Conservation (phyloP, 768 basidiomycete genomes). For the Brasilioporus rufonigricans region DNA sequence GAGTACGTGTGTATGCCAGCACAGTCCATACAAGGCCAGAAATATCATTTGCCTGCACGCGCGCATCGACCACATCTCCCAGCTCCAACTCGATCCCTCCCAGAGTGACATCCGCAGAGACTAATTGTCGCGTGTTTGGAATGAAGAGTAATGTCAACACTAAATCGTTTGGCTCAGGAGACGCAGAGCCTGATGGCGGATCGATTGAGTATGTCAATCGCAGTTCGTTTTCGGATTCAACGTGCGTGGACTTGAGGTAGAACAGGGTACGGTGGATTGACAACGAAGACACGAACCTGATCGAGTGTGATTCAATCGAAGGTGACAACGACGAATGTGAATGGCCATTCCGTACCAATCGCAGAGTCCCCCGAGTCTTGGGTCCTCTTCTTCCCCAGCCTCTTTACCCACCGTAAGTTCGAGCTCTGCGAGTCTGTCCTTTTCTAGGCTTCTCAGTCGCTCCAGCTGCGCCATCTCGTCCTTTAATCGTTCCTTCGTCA, state of each 20-base stretch:
- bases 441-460: slow-evolving; percentile 57
- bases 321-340: neutral
- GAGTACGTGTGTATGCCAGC: slow-evolving; percentile 43
- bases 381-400: slow-evolving; percentile 60
- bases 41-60: slow-evolving; percentile 63
- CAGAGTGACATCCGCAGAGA: slow-evolving; percentile 56
- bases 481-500: slow-evolving; percentile 63
- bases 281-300: slow-evolving; percentile 71
- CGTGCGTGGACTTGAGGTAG: slow-evolving; percentile 55
- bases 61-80: slow-evolving; percentile 57
- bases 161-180: slow-evolving; percentile 33
- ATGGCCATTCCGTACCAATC: slow-evolving; percentile 53
- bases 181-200: slow-evolving; percentile 24
- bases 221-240: slow-evolving; percentile 74
- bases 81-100: slow-evolving; percentile 52
- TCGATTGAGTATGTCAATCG: slow-evolving; percentile 62
- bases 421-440: slow-evolving; percentile 59
- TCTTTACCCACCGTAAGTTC: slow-evolving; percentile 47
- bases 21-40: slow-evolving; percentile 63
- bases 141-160: slow-evolving; percentile 63
- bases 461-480: slow-evolving; percentile 54
- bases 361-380: slow-evolving; percentile 59
- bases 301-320: neutral
- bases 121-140: slow-evolving; percentile 66
- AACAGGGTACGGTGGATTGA: slow-evolving; percentile 61